A percentile compares a stretch with the other conserved stretches of the same genome.
These are phyloP conservation scores for Lathyrus oleraceus DNA, from an alignment of 306 rosid genomes.

Conservation along the genomic window DNA sequence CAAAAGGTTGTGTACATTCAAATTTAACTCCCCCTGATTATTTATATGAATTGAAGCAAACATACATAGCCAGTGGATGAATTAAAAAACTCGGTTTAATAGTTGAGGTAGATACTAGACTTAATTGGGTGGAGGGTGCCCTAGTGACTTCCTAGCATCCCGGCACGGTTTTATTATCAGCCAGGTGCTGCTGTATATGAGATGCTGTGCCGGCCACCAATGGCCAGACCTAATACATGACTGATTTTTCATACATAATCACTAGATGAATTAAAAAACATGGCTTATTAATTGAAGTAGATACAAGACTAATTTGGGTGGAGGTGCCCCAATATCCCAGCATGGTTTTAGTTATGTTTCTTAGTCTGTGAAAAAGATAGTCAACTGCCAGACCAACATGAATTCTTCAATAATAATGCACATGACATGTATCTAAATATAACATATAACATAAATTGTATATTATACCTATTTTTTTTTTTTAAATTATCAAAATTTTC, in stretches of 20 bases:
- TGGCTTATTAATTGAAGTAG: too few relatives aligned
- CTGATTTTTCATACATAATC: constrained; percentile 12
- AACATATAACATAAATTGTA: too few relatives aligned
- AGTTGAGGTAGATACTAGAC: not conserved
- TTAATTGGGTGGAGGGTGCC: constrained; percentile 16
- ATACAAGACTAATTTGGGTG: too few relatives aligned
- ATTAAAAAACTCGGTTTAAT: constrained; percentile 6
- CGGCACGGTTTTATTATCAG: constrained; percentile 10
- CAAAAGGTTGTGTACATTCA: constrained; percentile 56
- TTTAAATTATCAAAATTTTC: too few relatives aligned
- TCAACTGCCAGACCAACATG: too few relatives aligned
- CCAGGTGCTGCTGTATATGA: not conserved
- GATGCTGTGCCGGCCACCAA: not conserved
- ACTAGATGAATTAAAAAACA: too few relatives aligned
- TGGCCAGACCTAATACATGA: constrained; percentile 14
- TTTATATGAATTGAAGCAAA: constrained; percentile 10
- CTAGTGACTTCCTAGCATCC: constrained; percentile 8
- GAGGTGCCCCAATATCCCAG: too few relatives aligned
- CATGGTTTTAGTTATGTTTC: too few relatives aligned
- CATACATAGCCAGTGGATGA: constrained; percentile 6
- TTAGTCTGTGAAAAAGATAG: too few relatives aligned
- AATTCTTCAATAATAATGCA: too few relatives aligned
- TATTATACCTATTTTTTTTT: too few relatives aligned
- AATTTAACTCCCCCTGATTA: constrained; percentile 5
- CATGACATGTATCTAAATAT: too few relatives aligned